phyloP scores from a whole-genome alignment of 1,139 yeast species.

The Kodamaea fungicola region DNA sequence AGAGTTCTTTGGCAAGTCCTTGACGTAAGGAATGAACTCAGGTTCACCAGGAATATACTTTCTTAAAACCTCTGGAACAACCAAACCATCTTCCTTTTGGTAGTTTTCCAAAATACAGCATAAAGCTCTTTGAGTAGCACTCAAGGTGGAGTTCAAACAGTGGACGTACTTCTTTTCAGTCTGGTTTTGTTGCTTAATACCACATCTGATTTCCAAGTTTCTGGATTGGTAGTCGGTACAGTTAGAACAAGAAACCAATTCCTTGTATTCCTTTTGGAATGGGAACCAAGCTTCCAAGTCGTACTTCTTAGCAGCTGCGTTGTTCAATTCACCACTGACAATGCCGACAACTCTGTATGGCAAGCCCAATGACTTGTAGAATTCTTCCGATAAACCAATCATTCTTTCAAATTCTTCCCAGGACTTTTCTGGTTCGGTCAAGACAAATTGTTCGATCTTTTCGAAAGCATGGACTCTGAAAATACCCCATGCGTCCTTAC shows the following conservation, averaged over 20 bases:
- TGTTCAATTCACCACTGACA: slow-evolving; percentile 97
- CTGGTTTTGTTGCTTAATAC: slow-evolving; percentile 93
- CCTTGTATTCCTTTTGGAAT: slow-evolving; percentile 97
- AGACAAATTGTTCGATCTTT: slow-evolving; percentile 92
- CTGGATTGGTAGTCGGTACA: slow-evolving; percentile 99
- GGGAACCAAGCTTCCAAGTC: slow-evolving; percentile 99
- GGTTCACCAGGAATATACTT: slow-evolving; percentile 98
- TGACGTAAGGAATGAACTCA: slow-evolving; percentile 85
- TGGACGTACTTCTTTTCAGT: slow-evolving; percentile 97
- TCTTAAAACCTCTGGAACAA: slow-evolving; percentile 91
- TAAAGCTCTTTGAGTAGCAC: slow-evolving; percentile 97
- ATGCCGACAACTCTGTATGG: slow-evolving; percentile 98
- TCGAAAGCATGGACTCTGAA: slow-evolving; percentile 98
- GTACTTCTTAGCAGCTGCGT: slow-evolving; percentile 98
- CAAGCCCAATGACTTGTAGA: slow-evolving; percentile 84
- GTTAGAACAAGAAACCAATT: slow-evolving; percentile 96
- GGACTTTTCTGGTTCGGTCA: slow-evolving; percentile 96
- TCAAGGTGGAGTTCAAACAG: slow-evolving; percentile 93
- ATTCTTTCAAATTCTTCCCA: slow-evolving; percentile 96
- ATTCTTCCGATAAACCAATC: slow-evolving; percentile 89
- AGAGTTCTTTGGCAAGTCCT: slow-evolving; percentile 92
- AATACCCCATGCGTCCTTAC: slow-evolving; percentile 99
- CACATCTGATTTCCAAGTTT: slow-evolving; percentile 97
- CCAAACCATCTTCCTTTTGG: slow-evolving; percentile 94
- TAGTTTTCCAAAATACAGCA: slow-evolving; percentile 97